Conservation (phyloP, 176 grass and related monocot species). For the Oryza coarctata region DNA sequence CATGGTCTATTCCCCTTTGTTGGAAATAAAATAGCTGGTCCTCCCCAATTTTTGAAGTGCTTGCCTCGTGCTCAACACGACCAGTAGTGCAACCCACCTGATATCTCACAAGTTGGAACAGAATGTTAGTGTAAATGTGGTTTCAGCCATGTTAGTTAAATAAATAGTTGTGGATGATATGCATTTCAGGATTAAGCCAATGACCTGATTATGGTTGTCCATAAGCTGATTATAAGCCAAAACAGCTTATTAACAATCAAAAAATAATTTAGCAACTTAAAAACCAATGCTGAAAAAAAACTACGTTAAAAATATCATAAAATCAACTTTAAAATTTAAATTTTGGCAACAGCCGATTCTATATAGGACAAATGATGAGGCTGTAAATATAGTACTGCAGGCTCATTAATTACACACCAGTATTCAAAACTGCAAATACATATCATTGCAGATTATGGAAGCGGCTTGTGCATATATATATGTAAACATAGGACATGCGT, state of each 20-base stretch:
- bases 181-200: background rate
- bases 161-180: background rate
- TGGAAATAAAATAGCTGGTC: constrained; percentile 98
- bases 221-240: no score
- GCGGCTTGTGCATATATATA: background rate
- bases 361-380: no score
- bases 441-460: background rate
- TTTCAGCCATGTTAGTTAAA: background rate
- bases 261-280: no score
- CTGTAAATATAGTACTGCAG: background rate
- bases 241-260: no score
- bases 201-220: no score
- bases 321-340: no score
- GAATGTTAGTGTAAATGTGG: background rate
- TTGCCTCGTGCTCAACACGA: constrained; percentile 90
- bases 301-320: no score
- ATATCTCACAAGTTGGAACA: constrained; percentile 20
- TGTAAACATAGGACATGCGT: background rate
- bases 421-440: background rate
- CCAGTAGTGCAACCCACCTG: constrained; percentile 78
- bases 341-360: no score
- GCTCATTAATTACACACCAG: background rate
- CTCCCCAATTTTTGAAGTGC: constrained; percentile 98
- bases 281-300: no score
- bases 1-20: constrained; percentile 94